Conservation (phyloP, 495 filamentous ascomycete genomes). For the Alectoria sarmentosa region DNA sequence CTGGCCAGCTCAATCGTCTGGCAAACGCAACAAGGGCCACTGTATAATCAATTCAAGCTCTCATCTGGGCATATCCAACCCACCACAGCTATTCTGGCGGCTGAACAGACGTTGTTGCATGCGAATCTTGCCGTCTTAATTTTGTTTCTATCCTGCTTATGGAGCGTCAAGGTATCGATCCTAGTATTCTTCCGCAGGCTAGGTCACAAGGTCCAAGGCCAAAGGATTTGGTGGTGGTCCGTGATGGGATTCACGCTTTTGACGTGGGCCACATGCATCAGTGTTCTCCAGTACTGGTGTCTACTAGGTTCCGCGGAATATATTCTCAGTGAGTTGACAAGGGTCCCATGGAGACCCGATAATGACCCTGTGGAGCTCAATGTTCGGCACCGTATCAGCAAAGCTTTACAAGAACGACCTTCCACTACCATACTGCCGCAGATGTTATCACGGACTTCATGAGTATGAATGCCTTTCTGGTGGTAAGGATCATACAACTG, state of each 20-base stretch:
- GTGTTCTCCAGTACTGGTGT: background rate
- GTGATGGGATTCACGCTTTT: constrained; percentile 18
- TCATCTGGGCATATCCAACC: background rate
- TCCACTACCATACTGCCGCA: background rate
- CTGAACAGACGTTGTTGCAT: background rate
- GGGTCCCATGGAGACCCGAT: background rate
- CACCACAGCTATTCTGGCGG: background rate
- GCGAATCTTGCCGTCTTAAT: background rate
- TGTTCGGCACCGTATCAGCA: background rate
- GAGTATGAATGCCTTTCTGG: background rate
- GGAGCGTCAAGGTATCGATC: constrained; percentile 26
- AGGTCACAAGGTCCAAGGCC: constrained; percentile 19
- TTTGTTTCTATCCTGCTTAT: constrained; percentile 24
- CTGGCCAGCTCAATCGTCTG: constrained; percentile 25
- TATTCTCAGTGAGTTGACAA: background rate
- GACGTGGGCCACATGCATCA: constrained; percentile 22
- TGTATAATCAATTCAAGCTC: constrained; percentile 10
- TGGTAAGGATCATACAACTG: background rate
- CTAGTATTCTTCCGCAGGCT: constrained; percentile 26
- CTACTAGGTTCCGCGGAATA: background rate
- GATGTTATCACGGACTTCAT: constrained; percentile 5
- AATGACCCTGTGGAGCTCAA: background rate
- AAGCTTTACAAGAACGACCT: background rate
- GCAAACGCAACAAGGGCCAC: constrained; percentile 12
- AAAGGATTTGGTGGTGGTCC: constrained; percentile 25